Conservation (phyloP, 2,329 filamentous ascomycete genomes). For the Fusarium chlamydosporum region DNA sequence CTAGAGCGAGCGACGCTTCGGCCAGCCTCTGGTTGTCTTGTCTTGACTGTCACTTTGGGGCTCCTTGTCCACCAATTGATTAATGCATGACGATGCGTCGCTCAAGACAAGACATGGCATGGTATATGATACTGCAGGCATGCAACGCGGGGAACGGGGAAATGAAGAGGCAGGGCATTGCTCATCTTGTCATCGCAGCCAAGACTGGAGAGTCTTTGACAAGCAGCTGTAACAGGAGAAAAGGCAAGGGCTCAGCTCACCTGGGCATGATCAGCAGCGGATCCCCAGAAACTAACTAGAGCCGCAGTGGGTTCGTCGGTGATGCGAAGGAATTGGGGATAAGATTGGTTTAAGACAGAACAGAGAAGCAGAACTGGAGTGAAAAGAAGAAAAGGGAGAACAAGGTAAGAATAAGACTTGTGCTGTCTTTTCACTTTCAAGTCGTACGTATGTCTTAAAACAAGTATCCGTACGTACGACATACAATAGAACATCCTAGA, state of each 20-base stretch:
- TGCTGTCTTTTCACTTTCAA: conserved; percentile 7
- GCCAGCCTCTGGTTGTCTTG: conserved; percentile 21
- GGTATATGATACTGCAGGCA: conserved; percentile 19
- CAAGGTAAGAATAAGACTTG: conserved; percentile 1
- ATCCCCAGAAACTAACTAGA: conserved; percentile 37
- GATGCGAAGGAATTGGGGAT: conserved; percentile 27
- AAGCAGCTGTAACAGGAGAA: conserved; percentile 30
- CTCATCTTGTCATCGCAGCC: conserved; percentile 32
- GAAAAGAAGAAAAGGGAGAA: conserved; percentile 1
- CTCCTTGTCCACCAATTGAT: conserved; percentile 32
- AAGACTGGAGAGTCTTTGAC: conserved; percentile 24
- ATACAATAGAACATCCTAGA: conserved; percentile 15
- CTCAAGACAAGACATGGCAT: conserved; percentile 2
- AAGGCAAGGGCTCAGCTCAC: conserved; percentile 45
- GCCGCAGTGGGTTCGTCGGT: conserved; percentile 31
- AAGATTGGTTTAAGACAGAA: conserved; percentile 22
- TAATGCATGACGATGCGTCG: not conserved
- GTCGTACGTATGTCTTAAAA: conserved; percentile 1
- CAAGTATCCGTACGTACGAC: conserved; percentile 6
- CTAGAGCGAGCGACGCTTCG: conserved; percentile 15
- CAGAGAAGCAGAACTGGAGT: conserved; percentile 1
- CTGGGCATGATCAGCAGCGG: conserved; percentile 47
- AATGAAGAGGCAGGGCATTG: conserved; percentile 16
- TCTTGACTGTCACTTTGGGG: conserved; percentile 22
- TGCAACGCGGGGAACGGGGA: conserved; percentile 38